Evolutionary conservation across 169 alveolate genomes (phyloP).

Genomic region (Cryptosporidium canis): DNA sequence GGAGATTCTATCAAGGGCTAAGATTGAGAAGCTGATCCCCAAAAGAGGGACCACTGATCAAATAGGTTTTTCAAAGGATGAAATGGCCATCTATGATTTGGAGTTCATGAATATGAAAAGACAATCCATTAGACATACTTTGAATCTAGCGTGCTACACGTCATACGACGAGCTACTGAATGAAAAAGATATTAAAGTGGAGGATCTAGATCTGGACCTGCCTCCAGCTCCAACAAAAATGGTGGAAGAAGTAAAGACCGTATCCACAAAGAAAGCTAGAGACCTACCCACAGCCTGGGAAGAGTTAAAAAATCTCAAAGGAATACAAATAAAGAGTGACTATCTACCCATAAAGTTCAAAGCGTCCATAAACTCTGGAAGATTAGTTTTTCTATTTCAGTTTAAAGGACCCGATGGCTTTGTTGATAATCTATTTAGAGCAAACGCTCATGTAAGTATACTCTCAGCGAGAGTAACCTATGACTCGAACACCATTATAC

Average conservation of each 20-base stretch:
- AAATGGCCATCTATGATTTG: constrained; percentile 13
- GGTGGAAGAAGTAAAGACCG: constrained; percentile 17
- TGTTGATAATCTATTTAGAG: constrained; percentile 7
- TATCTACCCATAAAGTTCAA: constrained; percentile 31
- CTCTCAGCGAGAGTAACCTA: constrained; percentile 13
- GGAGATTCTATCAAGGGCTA: not conserved
- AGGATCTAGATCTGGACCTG: not conserved
- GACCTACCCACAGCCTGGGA: constrained; percentile 16
- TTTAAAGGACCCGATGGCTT: constrained; percentile 20
- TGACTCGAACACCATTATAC: constrained; percentile 1
- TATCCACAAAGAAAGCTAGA: not conserved
- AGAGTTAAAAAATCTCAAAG: not conserved
- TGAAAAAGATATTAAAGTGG: not conserved
- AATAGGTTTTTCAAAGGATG: constrained; percentile 36
- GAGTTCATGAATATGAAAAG: constrained; percentile 20
- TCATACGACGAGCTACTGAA: not conserved
- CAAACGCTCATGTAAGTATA: constrained; percentile 53
- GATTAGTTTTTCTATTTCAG: not conserved
- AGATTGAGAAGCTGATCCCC: not conserved
- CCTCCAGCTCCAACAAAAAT: not conserved
- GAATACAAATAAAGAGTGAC: not conserved
- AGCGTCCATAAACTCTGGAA: constrained; percentile 1
- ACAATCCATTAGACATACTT: not conserved
- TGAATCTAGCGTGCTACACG: constrained; percentile 34
- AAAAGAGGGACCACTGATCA: constrained; percentile 23